Percentiles rank a stretch among this genome's conserved stretches.
Evolutionary conservation across 2,329 filamentous ascomycete genomes (phyloP).

Genomic region (Acephala macrosclerotiorum): DNA sequence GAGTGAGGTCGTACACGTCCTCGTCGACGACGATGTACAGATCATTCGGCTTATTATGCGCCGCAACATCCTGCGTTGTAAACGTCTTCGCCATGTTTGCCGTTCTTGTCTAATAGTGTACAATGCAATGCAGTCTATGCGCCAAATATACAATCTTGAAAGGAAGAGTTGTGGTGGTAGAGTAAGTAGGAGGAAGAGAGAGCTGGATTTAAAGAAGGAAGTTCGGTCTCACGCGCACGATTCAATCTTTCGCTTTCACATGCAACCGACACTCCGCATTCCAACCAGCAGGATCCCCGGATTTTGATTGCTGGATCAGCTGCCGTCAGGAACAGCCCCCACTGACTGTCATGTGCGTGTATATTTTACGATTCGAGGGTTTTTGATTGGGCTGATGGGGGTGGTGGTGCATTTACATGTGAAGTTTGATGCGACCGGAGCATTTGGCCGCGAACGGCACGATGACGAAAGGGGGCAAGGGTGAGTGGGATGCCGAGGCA

Average conservation of each 20-base stretch:
- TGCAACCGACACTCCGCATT: background rate
- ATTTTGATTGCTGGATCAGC: background rate
- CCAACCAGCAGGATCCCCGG: background rate
- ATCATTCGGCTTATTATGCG: constrained; percentile 87
- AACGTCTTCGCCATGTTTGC: constrained; percentile 84
- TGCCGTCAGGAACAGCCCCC: background rate
- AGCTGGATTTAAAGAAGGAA: background rate
- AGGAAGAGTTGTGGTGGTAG: background rate
- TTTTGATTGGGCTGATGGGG: background rate
- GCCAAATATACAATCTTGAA: background rate
- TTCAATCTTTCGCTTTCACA: constrained; percentile 4
- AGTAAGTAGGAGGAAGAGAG: background rate
- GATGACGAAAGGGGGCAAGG: constrained; percentile 1
- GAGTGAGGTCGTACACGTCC: constrained; percentile 95
- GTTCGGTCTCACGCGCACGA: constrained; percentile 9
- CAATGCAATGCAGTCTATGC: constrained; percentile 5
- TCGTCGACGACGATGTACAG: constrained; percentile 92
- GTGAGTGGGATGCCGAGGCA: background rate
- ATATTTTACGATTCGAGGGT: background rate
- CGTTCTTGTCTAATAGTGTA: constrained; percentile 2
- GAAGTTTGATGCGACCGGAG: background rate
- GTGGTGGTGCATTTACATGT: constrained; percentile 4
- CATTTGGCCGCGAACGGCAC: background rate
- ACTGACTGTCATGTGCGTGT: background rate
- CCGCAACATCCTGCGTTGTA: constrained; percentile 82